Evolutionary conservation across 2,329 filamentous ascomycete genomes (phyloP), one percentile per base, ranked within the genome.

Genomic region (Aplosporella prunicola): DNA sequence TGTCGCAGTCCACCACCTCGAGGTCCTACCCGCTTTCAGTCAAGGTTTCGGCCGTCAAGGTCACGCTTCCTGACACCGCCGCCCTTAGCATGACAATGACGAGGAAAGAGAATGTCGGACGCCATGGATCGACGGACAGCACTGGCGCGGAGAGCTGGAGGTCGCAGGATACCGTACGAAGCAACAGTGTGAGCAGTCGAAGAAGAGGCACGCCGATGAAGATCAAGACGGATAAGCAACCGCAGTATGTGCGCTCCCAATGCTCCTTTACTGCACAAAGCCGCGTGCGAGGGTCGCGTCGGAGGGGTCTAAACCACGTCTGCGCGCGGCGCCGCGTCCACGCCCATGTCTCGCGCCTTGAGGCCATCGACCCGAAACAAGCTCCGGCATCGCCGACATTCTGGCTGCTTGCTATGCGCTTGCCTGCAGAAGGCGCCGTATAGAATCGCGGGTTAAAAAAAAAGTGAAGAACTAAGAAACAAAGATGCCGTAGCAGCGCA

Each of bases 61-160:
- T 26, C 32, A 32, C 30, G 9, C 35, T 9, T 24, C 23, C 35
- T 39, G 35, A 39, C 18, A 39, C 35, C 30, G 30, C 24, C 35
- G 29, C 25, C 40, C 35, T 25, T 28, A 39, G 26, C 31, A 26
- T 32, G 37, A 43, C 32, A 35, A 83, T 84, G 80, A 74, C 77
- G 63, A 74, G 71, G 62, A 74, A 78, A 66, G 78, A 82, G 57
- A 64, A 66, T 52, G 62, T 62, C 51, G 68, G 69, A 62, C 78
- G 77, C 63, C 73, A 80, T 70, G 78, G 72, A 65, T 78, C 77
- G 46, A 64, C 71, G 47, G 75, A 75, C 63, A 78, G 74, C 68
- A 72, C 73, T 47, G 76, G 73, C 63, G 74, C 72, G 52, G 72
- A 76, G 51, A 82, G 78, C 64, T 75, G 72, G 61, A 72, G 72